Percentiles rank a stretch among this genome's conserved stretches.
These are phyloP conservation scores for Xylaria acuta DNA, from an alignment of 495 filamentous ascomycete species.

Conservation along the genomic window DNA sequence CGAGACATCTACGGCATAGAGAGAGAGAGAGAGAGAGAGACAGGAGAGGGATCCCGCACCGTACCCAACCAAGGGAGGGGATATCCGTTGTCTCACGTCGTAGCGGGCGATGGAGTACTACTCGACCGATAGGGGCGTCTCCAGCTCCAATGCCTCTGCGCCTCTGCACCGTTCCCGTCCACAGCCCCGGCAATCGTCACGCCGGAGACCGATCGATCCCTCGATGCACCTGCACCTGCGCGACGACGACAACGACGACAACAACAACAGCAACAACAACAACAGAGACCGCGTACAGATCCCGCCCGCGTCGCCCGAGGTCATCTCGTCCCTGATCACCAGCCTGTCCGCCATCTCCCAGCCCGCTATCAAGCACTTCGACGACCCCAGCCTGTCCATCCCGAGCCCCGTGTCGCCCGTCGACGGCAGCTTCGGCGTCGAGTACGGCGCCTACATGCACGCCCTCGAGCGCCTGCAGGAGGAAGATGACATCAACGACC, in stretches of 20 bases:
- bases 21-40: neutral
- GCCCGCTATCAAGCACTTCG: constrained; percentile 76
- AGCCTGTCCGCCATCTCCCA: constrained; percentile 86
- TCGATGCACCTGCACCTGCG: constrained; percentile 40
- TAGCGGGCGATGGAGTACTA: neutral
- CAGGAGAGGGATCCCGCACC: no score
- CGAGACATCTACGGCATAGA: constrained; percentile 7
- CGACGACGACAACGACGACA: constrained; percentile 37
- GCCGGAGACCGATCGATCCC: constrained; percentile 46
- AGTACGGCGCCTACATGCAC: constrained; percentile 65
- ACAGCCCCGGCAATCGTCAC: constrained; percentile 43
- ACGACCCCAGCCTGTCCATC: constrained; percentile 59
- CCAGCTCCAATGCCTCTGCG: constrained; percentile 4
- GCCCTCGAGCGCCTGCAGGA: constrained; percentile 57
- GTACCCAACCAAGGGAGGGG: no score
- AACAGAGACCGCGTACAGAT: constrained; percentile 57
- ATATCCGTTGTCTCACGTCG: neutral
- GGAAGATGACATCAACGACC: constrained; percentile 61
- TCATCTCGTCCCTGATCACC: constrained; percentile 92
- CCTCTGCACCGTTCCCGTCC: constrained; percentile 42
- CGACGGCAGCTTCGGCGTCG: constrained; percentile 71
- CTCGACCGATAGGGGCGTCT: constrained; percentile 12
- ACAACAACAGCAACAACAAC: no score
- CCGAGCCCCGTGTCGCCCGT: constrained; percentile 51
- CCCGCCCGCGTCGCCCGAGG: constrained; percentile 81